Conservation (phyloP, 768 basidiomycete species). For the Boletus reticuloceps region DNA sequence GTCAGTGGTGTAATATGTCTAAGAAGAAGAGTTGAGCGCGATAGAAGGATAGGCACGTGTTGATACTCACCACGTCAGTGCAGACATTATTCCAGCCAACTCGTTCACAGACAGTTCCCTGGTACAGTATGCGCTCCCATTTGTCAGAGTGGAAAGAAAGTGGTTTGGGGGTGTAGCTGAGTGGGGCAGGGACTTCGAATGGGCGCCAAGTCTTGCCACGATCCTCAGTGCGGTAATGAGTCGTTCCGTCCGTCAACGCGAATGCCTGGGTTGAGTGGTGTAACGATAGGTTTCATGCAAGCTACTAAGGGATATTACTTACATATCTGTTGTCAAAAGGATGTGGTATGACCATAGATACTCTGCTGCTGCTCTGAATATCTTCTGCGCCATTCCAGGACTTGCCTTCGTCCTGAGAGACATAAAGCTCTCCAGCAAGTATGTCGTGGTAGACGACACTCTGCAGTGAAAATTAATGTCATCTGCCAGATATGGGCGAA, state of each 20-base stretch:
- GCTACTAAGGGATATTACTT: constrained; percentile 20
- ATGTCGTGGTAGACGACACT: constrained; percentile 82
- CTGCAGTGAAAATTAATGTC: constrained; percentile 30
- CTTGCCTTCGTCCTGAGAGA: constrained; percentile 89
- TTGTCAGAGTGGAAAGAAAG: constrained; percentile 90
- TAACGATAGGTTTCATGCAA: background rate
- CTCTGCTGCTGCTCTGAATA: constrained; percentile 56
- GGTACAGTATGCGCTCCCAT: constrained; percentile 74
- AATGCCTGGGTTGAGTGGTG: constrained; percentile 61
- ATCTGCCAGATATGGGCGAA: background rate
- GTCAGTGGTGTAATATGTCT: constrained; percentile 90
- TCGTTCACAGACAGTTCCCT: constrained; percentile 63
- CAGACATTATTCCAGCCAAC: constrained; percentile 57
- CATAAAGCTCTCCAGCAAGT: constrained; percentile 60
- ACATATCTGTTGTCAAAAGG: constrained; percentile 81
- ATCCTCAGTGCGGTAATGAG: constrained; percentile 86
- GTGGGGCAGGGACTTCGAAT: constrained; percentile 65
- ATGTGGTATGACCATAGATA: constrained; percentile 77
- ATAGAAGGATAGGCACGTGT: background rate
- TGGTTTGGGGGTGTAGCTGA: constrained; percentile 48
- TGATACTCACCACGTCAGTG: constrained; percentile 60
- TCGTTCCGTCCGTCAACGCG: constrained; percentile 68
- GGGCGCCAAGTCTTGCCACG: constrained; percentile 84
- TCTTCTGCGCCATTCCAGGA: constrained; percentile 49
- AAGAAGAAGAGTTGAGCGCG: constrained; percentile 8